Conservation (phyloP, 1,284 basidiomycete genomes). For the Ustilago lituana region DNA sequence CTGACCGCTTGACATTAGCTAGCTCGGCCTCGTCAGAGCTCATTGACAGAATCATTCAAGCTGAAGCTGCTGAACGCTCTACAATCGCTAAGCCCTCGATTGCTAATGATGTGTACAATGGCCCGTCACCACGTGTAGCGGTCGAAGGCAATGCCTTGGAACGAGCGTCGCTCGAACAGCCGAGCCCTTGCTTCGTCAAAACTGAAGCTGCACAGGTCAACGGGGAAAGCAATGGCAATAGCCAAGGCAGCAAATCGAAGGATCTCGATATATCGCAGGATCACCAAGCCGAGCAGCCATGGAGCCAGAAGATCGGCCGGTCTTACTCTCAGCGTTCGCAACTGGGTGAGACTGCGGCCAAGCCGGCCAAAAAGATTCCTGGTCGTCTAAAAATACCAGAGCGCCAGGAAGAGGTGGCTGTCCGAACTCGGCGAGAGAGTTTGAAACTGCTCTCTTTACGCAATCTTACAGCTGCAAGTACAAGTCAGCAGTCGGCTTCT, state of each 20-base stretch:
- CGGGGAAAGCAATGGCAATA: too few species aligned
- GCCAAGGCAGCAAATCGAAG: background rate
- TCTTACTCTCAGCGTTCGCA: slow-evolving; percentile 18
- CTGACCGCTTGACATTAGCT: background rate
- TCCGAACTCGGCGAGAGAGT: background rate
- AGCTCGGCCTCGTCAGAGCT: background rate
- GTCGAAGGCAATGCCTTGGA: too few species aligned
- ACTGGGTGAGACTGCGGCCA: background rate
- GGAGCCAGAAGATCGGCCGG: background rate
- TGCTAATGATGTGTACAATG: too few species aligned
- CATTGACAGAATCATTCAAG: background rate
- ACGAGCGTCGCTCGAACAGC: too few species aligned
- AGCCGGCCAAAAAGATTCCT: slow-evolving; percentile 6
- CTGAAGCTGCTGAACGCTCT: background rate
- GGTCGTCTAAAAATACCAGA: slow-evolving; percentile 28
- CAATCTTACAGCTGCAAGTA: background rate
- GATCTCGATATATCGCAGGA: background rate
- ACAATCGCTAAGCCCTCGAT: too few species aligned
- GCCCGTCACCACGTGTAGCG: too few species aligned
- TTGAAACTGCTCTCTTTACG: slow-evolving; percentile 2
- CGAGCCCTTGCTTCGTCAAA: too few species aligned
- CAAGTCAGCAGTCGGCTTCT: background rate
- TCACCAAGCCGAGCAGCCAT: background rate
- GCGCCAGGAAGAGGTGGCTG: background rate
- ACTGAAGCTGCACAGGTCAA: too few species aligned